phyloP scores from a whole-genome alignment of 768 basidiomycete species.

The Xerocomellus intermedius region DNA sequence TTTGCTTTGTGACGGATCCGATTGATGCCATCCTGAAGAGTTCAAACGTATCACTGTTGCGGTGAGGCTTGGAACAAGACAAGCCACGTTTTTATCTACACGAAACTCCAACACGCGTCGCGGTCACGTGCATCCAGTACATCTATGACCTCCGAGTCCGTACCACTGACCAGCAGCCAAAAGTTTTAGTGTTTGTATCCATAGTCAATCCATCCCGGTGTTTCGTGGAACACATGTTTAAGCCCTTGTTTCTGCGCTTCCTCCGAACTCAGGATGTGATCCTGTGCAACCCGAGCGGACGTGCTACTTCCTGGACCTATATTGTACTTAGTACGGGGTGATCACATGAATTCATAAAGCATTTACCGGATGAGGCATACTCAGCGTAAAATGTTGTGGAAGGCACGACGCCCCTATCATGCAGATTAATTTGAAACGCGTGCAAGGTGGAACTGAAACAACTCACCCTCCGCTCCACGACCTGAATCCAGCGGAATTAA shows the following conservation, averaged over 20 bases:
- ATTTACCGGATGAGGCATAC: constrained; percentile 49
- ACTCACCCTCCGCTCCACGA: constrained; percentile 37
- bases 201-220: constrained; percentile 56
- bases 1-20: constrained; percentile 58
- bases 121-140: constrained; percentile 27
- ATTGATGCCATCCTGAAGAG: constrained; percentile 42
- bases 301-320: constrained; percentile 56
- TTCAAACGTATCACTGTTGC: neutral
- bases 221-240: constrained; percentile 49
- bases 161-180: neutral
- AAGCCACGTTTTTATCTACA: neutral
- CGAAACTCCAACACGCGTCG: constrained; percentile 23
- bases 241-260: constrained; percentile 38
- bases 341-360: neutral
- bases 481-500: constrained; percentile 50
- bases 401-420: constrained; percentile 45
- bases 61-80: neutral
- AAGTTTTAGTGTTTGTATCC: constrained; percentile 34
- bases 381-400: constrained; percentile 61
- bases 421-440: neutral
- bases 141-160: neutral
- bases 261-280: constrained; percentile 43
- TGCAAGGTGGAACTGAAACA: neutral
- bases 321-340: neutral
- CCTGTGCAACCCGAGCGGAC: constrained; percentile 41